Percentiles rank a stretch among this genome's conserved stretches.
Evolutionary conservation across 495 filamentous ascomycete species (phyloP).

Genomic region (Hyaloscypha hepaticicola): DNA sequence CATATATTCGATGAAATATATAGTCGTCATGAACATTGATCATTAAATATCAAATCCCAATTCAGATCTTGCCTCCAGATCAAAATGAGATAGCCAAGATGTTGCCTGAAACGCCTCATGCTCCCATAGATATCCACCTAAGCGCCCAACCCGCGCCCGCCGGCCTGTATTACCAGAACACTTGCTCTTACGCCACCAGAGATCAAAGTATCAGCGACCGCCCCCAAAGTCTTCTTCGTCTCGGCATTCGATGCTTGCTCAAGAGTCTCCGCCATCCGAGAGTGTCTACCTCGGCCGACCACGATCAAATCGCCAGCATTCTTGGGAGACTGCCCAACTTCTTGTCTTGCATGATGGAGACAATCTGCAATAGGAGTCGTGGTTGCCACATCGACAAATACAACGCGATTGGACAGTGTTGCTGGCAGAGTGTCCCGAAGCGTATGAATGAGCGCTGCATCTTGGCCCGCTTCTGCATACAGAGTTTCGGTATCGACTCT

Average conservation of each 20-base stretch:
- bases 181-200: conserved; percentile 63
- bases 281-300: conserved; percentile 55
- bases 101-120: neutral
- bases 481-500: conserved; percentile 32
- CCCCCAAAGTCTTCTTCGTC: conserved; percentile 63
- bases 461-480: conserved; percentile 41
- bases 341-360: conserved; percentile 51
- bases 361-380: conserved; percentile 28
- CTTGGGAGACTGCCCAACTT: conserved; percentile 57
- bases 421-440: conserved; percentile 61
- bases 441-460: conserved; percentile 61
- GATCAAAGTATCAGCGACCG: conserved; percentile 62
- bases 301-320: conserved; percentile 82
- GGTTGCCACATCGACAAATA: conserved; percentile 45
- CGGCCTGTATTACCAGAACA: conserved; percentile 77
- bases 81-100: neutral
- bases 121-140: neutral
- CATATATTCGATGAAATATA: neutral
- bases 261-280: conserved; percentile 14
- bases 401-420: conserved; percentile 58
- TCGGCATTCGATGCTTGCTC: conserved; percentile 43
- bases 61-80: neutral
- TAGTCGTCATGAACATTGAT: neutral
- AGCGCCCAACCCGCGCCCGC: conserved; percentile 28
- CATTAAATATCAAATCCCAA: neutral